Evolutionary conservation across 2,329 filamentous ascomycete species (phyloP).

Genomic region (Xylaria sp.): DNA sequence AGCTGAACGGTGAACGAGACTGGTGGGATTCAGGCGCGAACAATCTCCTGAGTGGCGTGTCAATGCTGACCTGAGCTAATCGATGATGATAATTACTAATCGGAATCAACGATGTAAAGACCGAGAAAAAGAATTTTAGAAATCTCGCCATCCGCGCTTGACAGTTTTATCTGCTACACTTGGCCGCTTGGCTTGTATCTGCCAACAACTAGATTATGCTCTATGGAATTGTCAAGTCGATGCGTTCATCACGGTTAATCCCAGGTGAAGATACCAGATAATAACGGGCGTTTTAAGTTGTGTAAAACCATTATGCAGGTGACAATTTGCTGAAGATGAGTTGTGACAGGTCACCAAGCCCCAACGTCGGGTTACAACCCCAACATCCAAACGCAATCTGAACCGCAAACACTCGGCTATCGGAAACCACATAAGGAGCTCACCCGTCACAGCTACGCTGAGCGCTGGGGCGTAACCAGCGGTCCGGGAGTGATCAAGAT

Average conservation of each 20-base stretch:
- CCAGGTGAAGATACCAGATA: not conserved
- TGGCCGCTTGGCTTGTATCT: not conserved
- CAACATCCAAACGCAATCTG: not conserved
- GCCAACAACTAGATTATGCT: no score
- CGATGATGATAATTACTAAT: slow-evolving; percentile 7
- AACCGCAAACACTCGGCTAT: slow-evolving; percentile 16
- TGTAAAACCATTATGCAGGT: not conserved
- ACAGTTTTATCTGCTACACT: not conserved
- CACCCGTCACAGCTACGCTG: not conserved
- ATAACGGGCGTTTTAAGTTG: not conserved
- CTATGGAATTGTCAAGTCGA: no score
- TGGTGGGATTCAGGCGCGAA: not conserved
- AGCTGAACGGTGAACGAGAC: not conserved
- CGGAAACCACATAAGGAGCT: not conserved
- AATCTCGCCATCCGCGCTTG: not conserved
- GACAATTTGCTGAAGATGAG: not conserved
- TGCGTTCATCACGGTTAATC: no score
- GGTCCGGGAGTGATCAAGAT: slow-evolving; percentile 2
- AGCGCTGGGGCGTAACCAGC: not conserved
- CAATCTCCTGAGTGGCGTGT: slow-evolving; percentile 18
- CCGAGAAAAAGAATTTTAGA: slow-evolving; percentile 10
- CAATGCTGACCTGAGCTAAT: slow-evolving; percentile 11
- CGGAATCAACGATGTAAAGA: not conserved
- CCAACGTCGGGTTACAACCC: not conserved
- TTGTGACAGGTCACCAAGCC: slow-evolving; percentile 8